A percentile compares a stretch with the other conserved stretches of the same genome.
Evolutionary conservation across 2,329 filamentous ascomycete species (phyloP).

Genomic region (Alternaria consortialis): DNA sequence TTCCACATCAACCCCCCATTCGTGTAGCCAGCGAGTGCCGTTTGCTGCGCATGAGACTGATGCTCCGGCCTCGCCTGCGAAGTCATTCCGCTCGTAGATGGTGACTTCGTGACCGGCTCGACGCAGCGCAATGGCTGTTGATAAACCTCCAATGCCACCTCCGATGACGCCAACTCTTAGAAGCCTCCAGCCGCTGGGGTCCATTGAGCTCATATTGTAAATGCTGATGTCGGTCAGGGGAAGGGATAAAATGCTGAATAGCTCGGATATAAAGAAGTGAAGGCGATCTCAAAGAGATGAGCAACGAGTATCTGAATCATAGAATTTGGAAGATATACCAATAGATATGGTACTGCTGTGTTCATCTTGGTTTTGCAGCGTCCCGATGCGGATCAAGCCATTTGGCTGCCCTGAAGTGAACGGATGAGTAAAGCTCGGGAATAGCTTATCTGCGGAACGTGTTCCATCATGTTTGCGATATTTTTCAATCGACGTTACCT

Average conservation of each 20-base stretch:
- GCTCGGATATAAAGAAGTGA: background rate
- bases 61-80: conserved; percentile 70
- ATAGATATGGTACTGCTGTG: background rate
- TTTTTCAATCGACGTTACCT: background rate
- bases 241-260: background rate
- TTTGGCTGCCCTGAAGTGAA: background rate
- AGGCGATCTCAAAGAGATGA: background rate
- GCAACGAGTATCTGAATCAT: background rate
- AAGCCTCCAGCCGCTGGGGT: conserved; percentile 27
- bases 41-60: conserved; percentile 68
- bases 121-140: conserved; percentile 61
- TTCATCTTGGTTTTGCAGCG: background rate
- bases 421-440: background rate
- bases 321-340: background rate
- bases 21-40: conserved; percentile 73
- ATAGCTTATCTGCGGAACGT: background rate
- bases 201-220: background rate
- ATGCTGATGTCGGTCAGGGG: background rate
- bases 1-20: conserved; percentile 71
- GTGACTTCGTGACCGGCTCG: conserved; percentile 65
- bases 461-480: background rate
- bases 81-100: conserved; percentile 73
- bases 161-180: conserved; percentile 57
- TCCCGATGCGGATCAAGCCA: background rate
- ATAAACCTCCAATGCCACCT: conserved; percentile 64